Base-by-base conservation (phyloP, 257 asterid species). In the Linaria vulgaris region DNA sequence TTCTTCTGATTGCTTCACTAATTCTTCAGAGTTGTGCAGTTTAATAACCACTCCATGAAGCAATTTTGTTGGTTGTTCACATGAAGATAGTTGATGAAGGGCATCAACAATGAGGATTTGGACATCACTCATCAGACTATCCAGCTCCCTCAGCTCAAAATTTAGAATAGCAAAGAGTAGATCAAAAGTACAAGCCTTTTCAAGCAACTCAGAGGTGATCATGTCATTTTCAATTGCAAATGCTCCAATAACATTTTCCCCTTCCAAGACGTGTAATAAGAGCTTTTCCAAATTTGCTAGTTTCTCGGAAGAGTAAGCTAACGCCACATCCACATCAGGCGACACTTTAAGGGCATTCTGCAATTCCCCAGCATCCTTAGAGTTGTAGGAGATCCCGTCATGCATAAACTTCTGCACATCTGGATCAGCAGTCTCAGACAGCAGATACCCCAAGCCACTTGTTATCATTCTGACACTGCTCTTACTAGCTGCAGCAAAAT, bases 121-220 rank as follows among this genome's bases (percentile, higher is more conserved):
- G 69, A 83, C 68, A 65, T 56, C 76, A 25, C 74, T 70, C 52
- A 79, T 51, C 17, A 69, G 61, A 64, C 67, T 62, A 58, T 89
- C 88, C 66, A 89, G 64, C 67, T 77, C 97, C 56, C 76, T 77
- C 67, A 87, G 76, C 87, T 89, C 96, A 12, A 83, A 74, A 72
- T 63, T 81, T 53, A 85, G 77, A 63, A 89, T 56, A 21, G 84
- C 72, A 65, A 47, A 73, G 54, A 92, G 78, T 38, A 85, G 80
- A 74, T 85, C 88, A 52, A 80, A 71, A 27, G 87, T 78, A 72
- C 80, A 73, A 27, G 86, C 81, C 79, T 79, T 89, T 58, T 84
- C 87, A n/a, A 82, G 39, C 3, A 79, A 71, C 11, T 89, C 95
- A 0, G 61, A 69, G 3, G 96, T 78, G 64, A 85, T 72, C 55